Evolutionary conservation across 176 grass and related monocot species (phyloP), one percentile per base, ranked within the genome.

Genomic region (Aegilops speltoides): DNA sequence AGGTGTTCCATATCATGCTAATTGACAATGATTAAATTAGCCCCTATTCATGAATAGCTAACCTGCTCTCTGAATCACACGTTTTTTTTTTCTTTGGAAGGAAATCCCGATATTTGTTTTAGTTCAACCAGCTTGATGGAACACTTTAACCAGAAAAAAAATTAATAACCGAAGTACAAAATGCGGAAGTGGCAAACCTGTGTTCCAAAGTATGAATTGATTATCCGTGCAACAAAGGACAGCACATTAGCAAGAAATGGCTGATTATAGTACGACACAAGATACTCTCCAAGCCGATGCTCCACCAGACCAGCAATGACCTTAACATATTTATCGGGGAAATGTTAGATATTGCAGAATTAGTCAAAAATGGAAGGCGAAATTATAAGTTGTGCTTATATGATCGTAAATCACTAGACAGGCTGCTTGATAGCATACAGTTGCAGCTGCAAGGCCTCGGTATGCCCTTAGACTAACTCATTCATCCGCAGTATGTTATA

Each of bases 131-230:
- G 56, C 28, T 28, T 69, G 59, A 77, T 19, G 40, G 63, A 24
- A 23, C 60, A 76, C 14, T 28, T 54, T 85, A 54, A 78, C 31
- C 73, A 88, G 50, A 0, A 16, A 67, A 48, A 78, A 65, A 79
- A 77, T 26, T 28, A 64, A 64, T 34, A 6, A 25, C 3, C 8
- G 14, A 54, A 83, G 56, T 86, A 22, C 62, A 87, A 64, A 82
- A 36, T 17, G 22, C 36, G 76, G 32, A 81, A 17, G 62, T 29
- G 34, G 36, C 80, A 56, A 87, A 99, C 97, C 97, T 99, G 94
- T 79, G 97, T 99, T 96, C 94, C 97, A 92, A 90, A 94, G 83
- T 99, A 99, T 33, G 94, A 96, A 89, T 99, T 99, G 82, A 99
- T 90, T 77, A 86, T 94, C 60, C 97, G 86, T 41, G 85, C 84